Evolutionary conservation across 2,329 filamentous ascomycete species (phyloP).

Genomic region (Ascochyta viciae-villosae): DNA sequence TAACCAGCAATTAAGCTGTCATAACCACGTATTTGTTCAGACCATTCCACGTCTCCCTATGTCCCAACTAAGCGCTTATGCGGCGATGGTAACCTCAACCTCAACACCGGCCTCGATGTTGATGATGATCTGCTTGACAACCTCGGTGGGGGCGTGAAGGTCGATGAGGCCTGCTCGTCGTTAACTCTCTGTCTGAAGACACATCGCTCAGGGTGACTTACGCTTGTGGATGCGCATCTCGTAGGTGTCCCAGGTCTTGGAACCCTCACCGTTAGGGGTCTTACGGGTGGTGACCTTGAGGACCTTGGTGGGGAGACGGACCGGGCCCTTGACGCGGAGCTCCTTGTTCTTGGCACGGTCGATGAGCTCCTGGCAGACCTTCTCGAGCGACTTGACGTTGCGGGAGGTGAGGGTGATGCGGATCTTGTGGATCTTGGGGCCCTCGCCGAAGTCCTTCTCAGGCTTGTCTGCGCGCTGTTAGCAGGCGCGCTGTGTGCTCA

Average conservation of each 20-base stretch:
- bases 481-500: conserved; percentile 6
- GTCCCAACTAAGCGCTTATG: conserved; percentile 58
- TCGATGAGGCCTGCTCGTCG: conserved; percentile 72
- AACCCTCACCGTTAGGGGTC: conserved; percentile 99
- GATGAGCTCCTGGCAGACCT: conserved; percentile 94
- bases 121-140: conserved; percentile 96
- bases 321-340: conserved; percentile 96
- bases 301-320: conserved; percentile 96
- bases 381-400: conserved; percentile 91
- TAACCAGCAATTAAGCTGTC: conserved; percentile 34
- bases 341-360: conserved; percentile 99
- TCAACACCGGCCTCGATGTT: conserved; percentile 94
- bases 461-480: conserved; percentile 67
- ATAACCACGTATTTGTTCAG: conserved; percentile 34
- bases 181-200: conserved; percentile 1
- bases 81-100: conserved; percentile 91
- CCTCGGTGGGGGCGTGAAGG: conserved; percentile 97
- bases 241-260: conserved; percentile 99
- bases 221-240: conserved; percentile 99
- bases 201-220: conserved; percentile 13
- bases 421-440: conserved; percentile 97
- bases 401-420: conserved; percentile 95
- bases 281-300: conserved; percentile 98
- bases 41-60: conserved; percentile 24
- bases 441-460: conserved; percentile 91